A percentile compares a stretch with the other conserved stretches of the same genome.
Conservation (phyloP, 768 basidiomycete species). For the Panaeolus cyanescens region DNA sequence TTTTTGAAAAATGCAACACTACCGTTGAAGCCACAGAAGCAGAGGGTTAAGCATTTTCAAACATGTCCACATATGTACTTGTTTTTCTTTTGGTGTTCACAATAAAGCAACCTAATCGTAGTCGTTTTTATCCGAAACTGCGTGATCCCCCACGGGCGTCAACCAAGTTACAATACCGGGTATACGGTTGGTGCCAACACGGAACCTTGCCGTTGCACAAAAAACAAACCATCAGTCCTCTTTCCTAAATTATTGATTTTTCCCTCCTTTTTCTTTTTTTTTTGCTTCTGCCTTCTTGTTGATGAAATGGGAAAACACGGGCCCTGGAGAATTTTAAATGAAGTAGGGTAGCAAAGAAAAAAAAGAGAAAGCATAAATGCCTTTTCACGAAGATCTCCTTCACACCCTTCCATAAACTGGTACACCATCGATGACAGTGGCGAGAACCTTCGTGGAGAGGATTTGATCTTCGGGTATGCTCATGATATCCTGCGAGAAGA, state of each 20-base stretch:
- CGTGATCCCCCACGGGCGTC: not conserved
- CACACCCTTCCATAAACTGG: conserved; percentile 40
- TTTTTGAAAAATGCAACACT: conserved; percentile 60
- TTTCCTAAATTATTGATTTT: not conserved
- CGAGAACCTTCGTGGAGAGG: conserved; percentile 64
- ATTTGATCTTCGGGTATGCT: conserved; percentile 56
- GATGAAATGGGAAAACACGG: not conserved
- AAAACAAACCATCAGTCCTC: too few relatives aligned
- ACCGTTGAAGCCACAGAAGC: conserved; percentile 3
- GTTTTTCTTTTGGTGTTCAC: not conserved
- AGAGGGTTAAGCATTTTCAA: not conserved
- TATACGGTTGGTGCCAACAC: not conserved
- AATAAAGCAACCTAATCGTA: not conserved
- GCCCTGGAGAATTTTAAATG: not conserved
- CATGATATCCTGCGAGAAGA: conserved; percentile 86
- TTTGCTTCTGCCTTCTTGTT: not conserved
- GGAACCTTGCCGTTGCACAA: not conserved
- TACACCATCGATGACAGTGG: conserved; percentile 80
- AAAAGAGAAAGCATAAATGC: conserved; percentile 3
- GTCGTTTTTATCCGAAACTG: not conserved
- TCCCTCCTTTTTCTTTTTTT: not conserved
- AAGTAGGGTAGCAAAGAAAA: not conserved
- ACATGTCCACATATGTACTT: not conserved
- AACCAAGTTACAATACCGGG: not conserved
- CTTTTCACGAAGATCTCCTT: conserved; percentile 7